Base-by-base conservation (phyloP, 2,329 filamentous ascomycete species). In the Fulvia fulva region DNA sequence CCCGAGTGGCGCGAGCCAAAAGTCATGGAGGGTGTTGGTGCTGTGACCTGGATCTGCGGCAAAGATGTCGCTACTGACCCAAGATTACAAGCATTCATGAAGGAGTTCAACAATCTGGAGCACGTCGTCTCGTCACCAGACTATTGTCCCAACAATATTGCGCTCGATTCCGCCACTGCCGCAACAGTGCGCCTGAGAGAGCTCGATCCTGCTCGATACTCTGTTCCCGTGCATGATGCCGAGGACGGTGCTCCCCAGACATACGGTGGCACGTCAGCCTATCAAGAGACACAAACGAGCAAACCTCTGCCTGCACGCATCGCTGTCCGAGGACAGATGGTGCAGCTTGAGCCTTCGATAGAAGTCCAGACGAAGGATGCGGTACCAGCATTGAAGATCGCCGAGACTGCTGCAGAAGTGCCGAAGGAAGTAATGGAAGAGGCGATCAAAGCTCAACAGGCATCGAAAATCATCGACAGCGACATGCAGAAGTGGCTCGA, bases 41-140 rank as follows among this genome's bases (percentile, higher is more conserved):
- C 81, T 43, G 83, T 95, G 51, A 83, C 94, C 65, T 99, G 94
- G 93, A 86, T 90, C 23, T 80, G 97, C 25, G 90, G 90, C 0
- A 79, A 81, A 4, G 85, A 82, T 2, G 80, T 97, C 14, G 77
- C 81, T 6, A 76, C 81, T 3, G 82, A 94, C 70, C 68, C 81
- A 11, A 79, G 79, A 22, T 74, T 99, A 19, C 80, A 81, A 56
- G 75, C 81, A 1, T 96, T 96, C 70, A 90, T 95, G 73, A 67
- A 80, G 26, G 78, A 82, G 34, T 82, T 84, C 63, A 71, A 78
- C 1, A 69, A 83, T 16, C 73, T 89, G 34, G 82, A 88, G 70
- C 94, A 99, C 72, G 78, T 93, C 46, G 80, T 99, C 16, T 89
- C 91, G 19, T 87, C 90, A 1, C 74, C 81, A 2, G 90, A 96